Conservation (phyloP, 78 protist genomes). For the Cyanophora paradoxa region DNA sequence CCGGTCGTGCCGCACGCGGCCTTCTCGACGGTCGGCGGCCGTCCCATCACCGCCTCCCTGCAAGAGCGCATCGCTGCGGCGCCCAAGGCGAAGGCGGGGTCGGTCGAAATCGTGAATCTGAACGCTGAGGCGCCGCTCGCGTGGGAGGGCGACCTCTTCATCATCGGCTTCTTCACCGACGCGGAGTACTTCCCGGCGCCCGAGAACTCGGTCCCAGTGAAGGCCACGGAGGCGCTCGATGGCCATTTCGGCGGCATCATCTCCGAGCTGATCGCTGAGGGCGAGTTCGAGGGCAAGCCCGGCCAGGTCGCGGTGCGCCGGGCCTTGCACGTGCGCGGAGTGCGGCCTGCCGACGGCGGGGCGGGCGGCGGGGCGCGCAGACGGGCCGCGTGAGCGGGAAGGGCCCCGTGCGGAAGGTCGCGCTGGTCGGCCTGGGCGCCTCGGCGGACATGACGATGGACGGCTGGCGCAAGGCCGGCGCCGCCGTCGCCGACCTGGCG, state of each 20-base stretch:
- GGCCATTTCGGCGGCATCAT: neutral
- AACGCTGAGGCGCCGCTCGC: neutral
- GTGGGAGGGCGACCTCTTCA: conserved; percentile 21
- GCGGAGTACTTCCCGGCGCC: neutral
- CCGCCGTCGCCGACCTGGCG: neutral
- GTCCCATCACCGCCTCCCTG: too few relatives aligned
- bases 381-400: neutral
- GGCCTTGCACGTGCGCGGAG: neutral
- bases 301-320: too few relatives aligned
- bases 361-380: neutral
- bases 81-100: neutral
- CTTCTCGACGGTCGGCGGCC: too few relatives aligned
- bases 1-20: too few relatives aligned
- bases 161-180: neutral
- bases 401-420: neutral
- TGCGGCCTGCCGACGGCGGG: neutral
- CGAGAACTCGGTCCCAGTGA: neutral
- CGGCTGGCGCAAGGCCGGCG: neutral
- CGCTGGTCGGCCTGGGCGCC: conserved; percentile 17
- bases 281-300: conserved; percentile 16
- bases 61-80: neutral
- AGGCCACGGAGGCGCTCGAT: neutral
- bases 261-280: neutral
- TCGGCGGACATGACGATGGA: too few relatives aligned
- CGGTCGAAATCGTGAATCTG: too few relatives aligned